Conservation (phyloP, 371 early-diverging fungal genomes). For the Amoeboaphelidium protococcarum region DNA sequence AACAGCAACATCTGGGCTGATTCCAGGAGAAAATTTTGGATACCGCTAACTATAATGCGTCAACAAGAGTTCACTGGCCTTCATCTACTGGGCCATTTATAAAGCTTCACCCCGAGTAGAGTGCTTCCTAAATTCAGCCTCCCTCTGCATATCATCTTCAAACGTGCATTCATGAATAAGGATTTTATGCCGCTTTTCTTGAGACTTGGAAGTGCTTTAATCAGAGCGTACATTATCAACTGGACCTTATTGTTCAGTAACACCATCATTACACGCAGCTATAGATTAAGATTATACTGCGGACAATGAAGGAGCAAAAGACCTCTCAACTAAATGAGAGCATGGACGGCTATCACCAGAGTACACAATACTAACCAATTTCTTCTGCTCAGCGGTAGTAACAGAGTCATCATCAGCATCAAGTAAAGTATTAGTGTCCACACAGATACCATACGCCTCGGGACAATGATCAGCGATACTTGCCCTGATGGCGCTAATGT, state of each 20-base stretch:
- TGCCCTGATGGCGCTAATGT: conserved; percentile 5
- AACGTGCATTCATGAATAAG: conserved; percentile 95
- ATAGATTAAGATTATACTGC: too few relatives aligned
- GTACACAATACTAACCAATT: conserved; percentile 13
- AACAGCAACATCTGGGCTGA: conserved; percentile 10
- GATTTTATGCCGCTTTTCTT: conserved; percentile 29
- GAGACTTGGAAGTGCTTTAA: conserved; percentile 20
- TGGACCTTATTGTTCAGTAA: too few relatives aligned
- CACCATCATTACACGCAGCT: too few relatives aligned
- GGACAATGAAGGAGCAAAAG: too few relatives aligned
- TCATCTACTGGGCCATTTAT: conserved; percentile 46
- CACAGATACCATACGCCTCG: conserved; percentile 9
- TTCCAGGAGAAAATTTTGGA: conserved; percentile 39
- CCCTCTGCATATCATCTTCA: conserved; percentile 41
- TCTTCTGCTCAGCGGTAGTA: conserved; percentile 1
- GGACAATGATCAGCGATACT: conserved; percentile 7
- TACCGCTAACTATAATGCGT: conserved; percentile 98
- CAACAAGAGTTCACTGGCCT: conserved; percentile 48
- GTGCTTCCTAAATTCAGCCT: conserved; percentile 68
- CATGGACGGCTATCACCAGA: conserved; percentile 95
- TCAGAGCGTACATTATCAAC: background rate
- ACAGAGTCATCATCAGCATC: background rate
- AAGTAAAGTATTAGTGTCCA: conserved; percentile 1
- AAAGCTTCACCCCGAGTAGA: conserved; percentile 73
- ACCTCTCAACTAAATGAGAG: conserved; percentile 24